Evolutionary conservation across 2,329 filamentous ascomycete genomes (phyloP).

Genomic region (Colletotrichum echinochloae): DNA sequence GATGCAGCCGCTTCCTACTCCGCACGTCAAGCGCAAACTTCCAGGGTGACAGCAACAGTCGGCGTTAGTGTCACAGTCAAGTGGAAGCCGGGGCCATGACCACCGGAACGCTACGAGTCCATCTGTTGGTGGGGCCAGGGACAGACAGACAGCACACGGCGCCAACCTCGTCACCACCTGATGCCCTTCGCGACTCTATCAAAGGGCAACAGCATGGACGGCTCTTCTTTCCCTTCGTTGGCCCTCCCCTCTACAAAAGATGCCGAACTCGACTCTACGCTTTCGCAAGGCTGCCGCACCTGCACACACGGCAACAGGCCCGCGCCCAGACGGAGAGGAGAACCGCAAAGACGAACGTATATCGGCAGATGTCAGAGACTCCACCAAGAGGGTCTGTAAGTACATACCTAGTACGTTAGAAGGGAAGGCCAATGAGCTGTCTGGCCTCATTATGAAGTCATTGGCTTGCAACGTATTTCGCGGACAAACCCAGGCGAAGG

Average conservation of each 20-base stretch:
- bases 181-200: not conserved
- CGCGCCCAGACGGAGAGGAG: conserved; percentile 19
- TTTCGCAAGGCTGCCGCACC: conserved; percentile 15
- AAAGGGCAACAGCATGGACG: not conserved
- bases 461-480: conserved; percentile 13
- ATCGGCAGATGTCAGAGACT: conserved; percentile 14
- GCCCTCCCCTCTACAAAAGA: not conserved
- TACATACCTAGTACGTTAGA: no score
- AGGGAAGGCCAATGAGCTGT: conserved; percentile 28
- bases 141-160: conserved; percentile 12
- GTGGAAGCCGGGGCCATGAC: not conserved
- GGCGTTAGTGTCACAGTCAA: conserved; percentile 21
- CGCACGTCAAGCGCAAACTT: conserved; percentile 35
- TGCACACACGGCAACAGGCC: conserved; percentile 5
- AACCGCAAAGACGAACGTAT: conserved; percentile 7
- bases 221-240: not conserved
- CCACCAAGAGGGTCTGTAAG: conserved; percentile 12
- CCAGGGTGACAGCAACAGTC: conserved; percentile 33
- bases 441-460: conserved; percentile 41
- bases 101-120: not conserved
- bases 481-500: conserved; percentile 4
- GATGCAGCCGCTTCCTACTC: conserved; percentile 28
- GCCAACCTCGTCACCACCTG: conserved; percentile 3
- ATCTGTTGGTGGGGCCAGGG: conserved; percentile 3
- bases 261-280: conserved; percentile 6